Base-by-base conservation (phyloP, 768 basidiomycete species). In the Tylopilus sp. region DNA sequence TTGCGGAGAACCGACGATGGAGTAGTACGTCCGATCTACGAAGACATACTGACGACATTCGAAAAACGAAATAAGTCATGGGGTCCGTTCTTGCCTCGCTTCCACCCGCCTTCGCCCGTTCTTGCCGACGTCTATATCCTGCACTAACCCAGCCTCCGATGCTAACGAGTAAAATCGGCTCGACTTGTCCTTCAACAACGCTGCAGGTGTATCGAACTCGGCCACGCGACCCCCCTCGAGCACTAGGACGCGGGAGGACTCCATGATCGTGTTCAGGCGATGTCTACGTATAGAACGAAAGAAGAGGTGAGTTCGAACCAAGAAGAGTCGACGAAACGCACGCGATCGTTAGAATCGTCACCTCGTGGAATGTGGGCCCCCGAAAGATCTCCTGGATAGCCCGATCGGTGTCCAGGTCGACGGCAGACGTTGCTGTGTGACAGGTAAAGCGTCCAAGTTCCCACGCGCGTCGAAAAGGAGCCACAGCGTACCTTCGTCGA, bases 321-420 rank as follows among this genome's bases (percentile, higher is more conserved):
- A 25, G 10, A 11, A 8, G 4, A 16, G 24, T 42, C 24, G 2
- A 29, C 8, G 10, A 51, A 16, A 78, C 83, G 62, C 72, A 90
- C 83, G 90, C 91, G 62, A 93, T 92, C 14, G 90, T 93, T 48
- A 96, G 70, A 52, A 93, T 92, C 12, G 92, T 94, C 14, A 88
- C 85, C 53, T 86, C 72, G 3, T 77, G 71, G 64, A 95, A 96
- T 28, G 86, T 80, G 5, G 85, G 79, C 8, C 92, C 90, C 25
- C 84, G 80, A 42, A 96, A 88, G 56, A 93, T 92, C 12, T 85
- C 84, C 73, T 97, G 93, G 57, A 95, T 89, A 26, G 87, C 87
- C 52, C 80, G 80, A 65, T 96, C 93, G 10, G 92, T 95, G 64
- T 95, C 91, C 30, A 94, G 74, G 68, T 95, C 93, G 45, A 95